Base-by-base conservation (phyloP, 768 basidiomycete species). In the Clitopilus passeckerianus region DNA sequence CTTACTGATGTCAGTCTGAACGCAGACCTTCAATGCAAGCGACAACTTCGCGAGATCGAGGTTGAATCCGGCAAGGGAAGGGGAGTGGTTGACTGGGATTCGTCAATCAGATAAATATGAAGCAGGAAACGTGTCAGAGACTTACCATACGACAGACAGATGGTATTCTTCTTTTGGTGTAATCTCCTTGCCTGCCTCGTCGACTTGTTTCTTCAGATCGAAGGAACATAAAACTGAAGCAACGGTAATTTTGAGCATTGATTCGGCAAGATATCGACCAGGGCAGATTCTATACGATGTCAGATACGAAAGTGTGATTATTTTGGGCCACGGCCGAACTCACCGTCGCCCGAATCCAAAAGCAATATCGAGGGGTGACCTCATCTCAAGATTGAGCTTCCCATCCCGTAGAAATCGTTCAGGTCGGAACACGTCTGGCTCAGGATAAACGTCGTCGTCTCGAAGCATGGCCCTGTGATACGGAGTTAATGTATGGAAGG, bases 391-490 rank as follows among this genome's bases (percentile, higher is more conserved):
- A 24, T 70, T 57, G n/a, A 65, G 44, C 27, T 63, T 55, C 5
- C 68, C 68, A 34, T 68, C 62, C 18, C 59, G 56, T 9, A 75
- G 59, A 54, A 74, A 79, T 22, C 78, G 68, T 34, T 77, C 75
- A 8, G 77, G 78, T 0, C 60, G 63, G 61, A 80, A 80, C 9
- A 65, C 56, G 16, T 68, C 63, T 15, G 78, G 75, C 16, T 74
- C 64, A 1, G 73, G 71, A 54, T 78, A 80, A 41, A 60, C 65
- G 15, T 59, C 44, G 53, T 67, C 66, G n/a, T 76, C 64, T 52
- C 64, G 68, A 12, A 67, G 61, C 16, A 76, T 71, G 6, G 67
- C 67, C 75, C 74, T 75, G 50, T 7, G 10, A 22, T 53, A 33
- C 1, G 23, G 23, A 53, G 10, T 33, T 24, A 23, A 1, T 24